Percentiles rank a stretch among this genome's conserved stretches.
Conservation (phyloP, 2,329 filamentous ascomycete species). For the Claviceps sp. region DNA sequence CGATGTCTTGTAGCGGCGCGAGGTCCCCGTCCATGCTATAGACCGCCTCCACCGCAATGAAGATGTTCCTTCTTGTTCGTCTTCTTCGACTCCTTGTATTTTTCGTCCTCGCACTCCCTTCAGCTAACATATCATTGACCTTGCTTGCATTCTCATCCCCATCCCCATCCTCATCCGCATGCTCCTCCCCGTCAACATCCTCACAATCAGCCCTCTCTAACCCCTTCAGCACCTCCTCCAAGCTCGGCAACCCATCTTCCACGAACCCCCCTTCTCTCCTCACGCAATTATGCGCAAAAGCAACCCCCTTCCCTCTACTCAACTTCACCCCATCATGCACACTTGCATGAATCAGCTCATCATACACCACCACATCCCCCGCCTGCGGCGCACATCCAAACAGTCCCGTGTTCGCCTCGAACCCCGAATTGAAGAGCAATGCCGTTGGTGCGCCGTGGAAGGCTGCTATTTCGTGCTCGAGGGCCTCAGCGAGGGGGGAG, state of each 20-base stretch:
- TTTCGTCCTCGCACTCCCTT: conserved; percentile 10
- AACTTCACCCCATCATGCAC: conserved; percentile 64
- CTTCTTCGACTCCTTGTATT: conserved; percentile 10
- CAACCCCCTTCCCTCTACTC: conserved; percentile 37
- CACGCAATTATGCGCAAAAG: conserved; percentile 47
- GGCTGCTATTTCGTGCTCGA: conserved; percentile 32
- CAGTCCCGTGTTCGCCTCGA: conserved; percentile 52
- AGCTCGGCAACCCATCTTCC: conserved; percentile 1
- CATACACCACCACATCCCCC: conserved; percentile 54
- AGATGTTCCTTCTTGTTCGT: conserved; percentile 40
- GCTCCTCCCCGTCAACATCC: conserved; percentile 16
- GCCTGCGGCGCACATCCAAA: conserved; percentile 46
- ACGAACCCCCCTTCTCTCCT: not conserved
- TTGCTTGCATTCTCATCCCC: conserved; percentile 27
- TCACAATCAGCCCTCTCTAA: conserved; percentile 21
- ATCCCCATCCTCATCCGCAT: conserved; percentile 23
- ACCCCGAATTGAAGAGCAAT: conserved; percentile 45
- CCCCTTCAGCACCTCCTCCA: conserved; percentile 16
- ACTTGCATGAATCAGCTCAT: conserved; percentile 66
- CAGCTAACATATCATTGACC: not conserved
- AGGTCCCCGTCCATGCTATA: conserved; percentile 81
- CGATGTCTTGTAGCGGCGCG: conserved; percentile 47
- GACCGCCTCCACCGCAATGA: conserved; percentile 55
- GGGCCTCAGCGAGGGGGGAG: conserved; percentile 25
- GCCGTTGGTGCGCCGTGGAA: conserved; percentile 34